Evolutionary conservation across 2,329 filamentous ascomycete species (phyloP).

Genomic region (Rutstroemia sp.): DNA sequence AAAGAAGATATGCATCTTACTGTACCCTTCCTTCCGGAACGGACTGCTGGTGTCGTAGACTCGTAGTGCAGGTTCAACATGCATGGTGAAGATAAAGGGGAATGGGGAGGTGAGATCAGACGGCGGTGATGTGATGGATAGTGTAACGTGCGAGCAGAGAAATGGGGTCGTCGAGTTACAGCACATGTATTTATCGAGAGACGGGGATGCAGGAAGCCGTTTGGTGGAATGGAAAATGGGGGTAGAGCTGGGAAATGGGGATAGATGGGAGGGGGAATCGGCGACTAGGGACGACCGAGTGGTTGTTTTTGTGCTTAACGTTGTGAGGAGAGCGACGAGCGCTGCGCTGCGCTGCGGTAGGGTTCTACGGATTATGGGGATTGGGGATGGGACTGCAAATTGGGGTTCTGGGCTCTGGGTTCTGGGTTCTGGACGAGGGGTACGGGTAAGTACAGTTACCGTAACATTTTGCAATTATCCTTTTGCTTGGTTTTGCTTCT

Average conservation of each 20-base stretch:
- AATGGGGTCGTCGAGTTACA: slow-evolving; percentile 3
- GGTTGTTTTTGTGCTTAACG: too few species aligned
- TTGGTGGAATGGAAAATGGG: not conserved
- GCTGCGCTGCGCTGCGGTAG: too few species aligned
- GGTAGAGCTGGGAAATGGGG: too few species aligned
- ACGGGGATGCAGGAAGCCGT: slow-evolving; percentile 9
- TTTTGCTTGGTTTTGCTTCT: not conserved
- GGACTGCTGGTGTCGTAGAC: not conserved
- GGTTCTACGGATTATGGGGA: not conserved
- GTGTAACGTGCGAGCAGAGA: not conserved
- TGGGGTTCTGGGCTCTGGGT: not conserved
- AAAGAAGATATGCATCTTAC: too few species aligned
- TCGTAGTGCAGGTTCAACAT: not conserved
- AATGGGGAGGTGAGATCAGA: not conserved
- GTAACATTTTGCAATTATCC: not conserved
- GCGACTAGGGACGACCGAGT: slow-evolving; percentile 2
- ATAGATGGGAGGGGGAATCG: not conserved
- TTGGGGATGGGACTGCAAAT: not conserved
- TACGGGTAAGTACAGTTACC: not conserved
- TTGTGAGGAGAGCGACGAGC: too few species aligned
- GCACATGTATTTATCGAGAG: slow-evolving; percentile 8
- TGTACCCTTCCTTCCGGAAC: not conserved
- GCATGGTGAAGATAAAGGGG: not conserved
- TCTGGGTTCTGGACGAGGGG: not conserved
- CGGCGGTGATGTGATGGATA: not conserved